Evolutionary conservation across 1,284 basidiomycete genomes (phyloP), one percentile per base, ranked within the genome.

Genomic region (Moesziomyces parantarcticus): DNA sequence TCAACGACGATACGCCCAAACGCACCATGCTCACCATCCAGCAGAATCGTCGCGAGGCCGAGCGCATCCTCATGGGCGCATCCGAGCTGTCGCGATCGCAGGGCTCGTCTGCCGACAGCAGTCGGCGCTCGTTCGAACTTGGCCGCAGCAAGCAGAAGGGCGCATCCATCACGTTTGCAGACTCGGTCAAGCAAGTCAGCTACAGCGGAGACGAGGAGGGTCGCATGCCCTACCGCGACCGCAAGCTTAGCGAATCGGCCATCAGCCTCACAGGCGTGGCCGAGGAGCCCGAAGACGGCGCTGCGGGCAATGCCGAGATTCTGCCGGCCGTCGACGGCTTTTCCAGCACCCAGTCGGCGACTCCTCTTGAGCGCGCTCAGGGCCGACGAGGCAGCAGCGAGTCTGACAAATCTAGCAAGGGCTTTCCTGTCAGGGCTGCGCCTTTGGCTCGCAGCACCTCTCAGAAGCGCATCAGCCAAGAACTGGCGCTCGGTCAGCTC

Each of bases 211-310:
- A 73, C 39, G 76, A 73, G 16, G 75, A 77, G 22, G 44, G 48
- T 23, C 66, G 75, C 16, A 59, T 75, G 56, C 75, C 72, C 2
- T 80, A 80, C 42, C 71, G 78, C 14, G 78, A 80, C 45, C 71
- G 78, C 42, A 78, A 78, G 50, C 36, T 73, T 16, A 80, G 78
- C 66, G 78, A 80, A 49, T 80, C 78, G 10, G 78, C 70, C 23
- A 59, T 75, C 45, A 80, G 76, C 47, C 55, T 80, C 36, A 75
- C 75, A 4, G 76, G 73, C 14, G 78, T 80, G 16, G 68, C 62
- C 1, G 78, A 80, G 47, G 78, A 80, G 46, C 55, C 62, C 1
- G 77, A 79, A 39, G 77, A 77, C 9, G 55, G 55, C 10, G 25
- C 48, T 2, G 46, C 34, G 16, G 21, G 42, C 40, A 57, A 32